Evolutionary conservation across 352 stramenopile genomes (phyloP).

Genomic region (Blastocystis sp.): DNA sequence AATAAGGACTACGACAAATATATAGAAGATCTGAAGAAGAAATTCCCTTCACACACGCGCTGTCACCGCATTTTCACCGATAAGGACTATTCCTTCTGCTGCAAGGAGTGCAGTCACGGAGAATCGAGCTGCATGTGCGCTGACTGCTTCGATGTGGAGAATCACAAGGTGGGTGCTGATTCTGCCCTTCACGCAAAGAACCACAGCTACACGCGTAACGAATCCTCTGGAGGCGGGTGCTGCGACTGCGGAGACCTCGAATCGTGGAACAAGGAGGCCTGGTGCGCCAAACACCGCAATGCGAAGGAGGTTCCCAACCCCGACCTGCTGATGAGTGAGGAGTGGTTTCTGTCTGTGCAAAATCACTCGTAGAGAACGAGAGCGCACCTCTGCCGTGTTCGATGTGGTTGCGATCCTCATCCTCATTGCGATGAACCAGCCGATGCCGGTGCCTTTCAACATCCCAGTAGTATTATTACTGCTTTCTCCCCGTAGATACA

Average conservation of each 20-base stretch:
- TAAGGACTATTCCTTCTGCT: constrained; percentile 70
- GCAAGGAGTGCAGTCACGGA: constrained; percentile 69
- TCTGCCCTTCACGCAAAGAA: constrained; percentile 13
- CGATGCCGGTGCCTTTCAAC: neutral
- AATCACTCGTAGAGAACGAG: constrained; percentile 4
- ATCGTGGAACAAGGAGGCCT: constrained; percentile 55
- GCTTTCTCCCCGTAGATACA: constrained; percentile 8
- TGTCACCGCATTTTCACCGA: constrained; percentile 70
- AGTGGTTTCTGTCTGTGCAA: neutral
- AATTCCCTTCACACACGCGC: constrained; percentile 14
- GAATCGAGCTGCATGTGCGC: constrained; percentile 71
- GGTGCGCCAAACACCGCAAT: constrained; percentile 63
- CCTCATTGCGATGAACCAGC: neutral
- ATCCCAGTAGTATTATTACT: neutral
- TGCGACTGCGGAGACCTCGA: constrained; percentile 70
- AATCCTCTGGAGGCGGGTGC: constrained; percentile 66
- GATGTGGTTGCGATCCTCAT: constrained; percentile 7
- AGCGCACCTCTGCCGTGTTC: constrained; percentile 6
- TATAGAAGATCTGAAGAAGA: neutral
- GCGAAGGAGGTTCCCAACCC: neutral
- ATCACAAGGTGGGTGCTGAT: constrained; percentile 66
- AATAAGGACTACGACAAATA: constrained; percentile 8
- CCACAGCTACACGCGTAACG: constrained; percentile 67
- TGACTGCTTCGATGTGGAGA: constrained; percentile 70
- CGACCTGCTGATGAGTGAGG: neutral